phyloP scores from a whole-genome alignment of 306 rosid species.

The Vigna angularis region DNA sequence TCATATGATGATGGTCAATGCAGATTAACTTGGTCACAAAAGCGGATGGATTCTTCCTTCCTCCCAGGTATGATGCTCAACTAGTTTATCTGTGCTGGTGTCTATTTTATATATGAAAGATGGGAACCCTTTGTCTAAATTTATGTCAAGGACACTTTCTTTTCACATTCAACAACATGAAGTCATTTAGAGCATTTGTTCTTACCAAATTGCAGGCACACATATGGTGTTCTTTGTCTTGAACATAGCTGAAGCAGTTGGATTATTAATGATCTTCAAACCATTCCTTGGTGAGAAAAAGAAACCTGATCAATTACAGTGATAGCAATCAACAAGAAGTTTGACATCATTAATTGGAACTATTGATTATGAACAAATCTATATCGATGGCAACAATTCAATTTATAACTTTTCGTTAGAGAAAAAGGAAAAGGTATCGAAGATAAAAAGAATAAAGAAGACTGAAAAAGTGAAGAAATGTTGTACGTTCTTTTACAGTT shows the following conservation, averaged over 20 bases:
- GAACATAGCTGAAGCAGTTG: slow-evolving; percentile 50
- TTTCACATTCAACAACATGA: not conserved
- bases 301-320: slow-evolving; percentile 31
- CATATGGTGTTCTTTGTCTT: slow-evolving; percentile 50
- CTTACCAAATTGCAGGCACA: slow-evolving; percentile 44
- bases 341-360: too few species aligned
- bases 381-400: too few species aligned
- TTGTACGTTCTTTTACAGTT: too few species aligned
- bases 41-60: slow-evolving; percentile 52
- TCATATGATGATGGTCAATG: slow-evolving; percentile 34
- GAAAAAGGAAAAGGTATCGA: too few species aligned
- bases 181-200: not conserved
- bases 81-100: slow-evolving; percentile 6
- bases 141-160: not conserved
- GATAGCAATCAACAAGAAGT: not conserved
- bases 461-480: too few species aligned
- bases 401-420: too few species aligned
- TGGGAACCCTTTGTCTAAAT: not conserved
- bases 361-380: too few species aligned
- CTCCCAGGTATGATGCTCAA: slow-evolving; percentile 52
- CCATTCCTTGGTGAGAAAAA: slow-evolving; percentile 49
- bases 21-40: slow-evolving; percentile 62
- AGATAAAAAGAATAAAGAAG: too few species aligned
- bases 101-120: not conserved
- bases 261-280: slow-evolving; percentile 52